Evolutionary conservation across 805 yeast genomes (phyloP), one percentile per base, ranked within the genome.

Genomic region (Schwanniomyces occidentalis): DNA sequence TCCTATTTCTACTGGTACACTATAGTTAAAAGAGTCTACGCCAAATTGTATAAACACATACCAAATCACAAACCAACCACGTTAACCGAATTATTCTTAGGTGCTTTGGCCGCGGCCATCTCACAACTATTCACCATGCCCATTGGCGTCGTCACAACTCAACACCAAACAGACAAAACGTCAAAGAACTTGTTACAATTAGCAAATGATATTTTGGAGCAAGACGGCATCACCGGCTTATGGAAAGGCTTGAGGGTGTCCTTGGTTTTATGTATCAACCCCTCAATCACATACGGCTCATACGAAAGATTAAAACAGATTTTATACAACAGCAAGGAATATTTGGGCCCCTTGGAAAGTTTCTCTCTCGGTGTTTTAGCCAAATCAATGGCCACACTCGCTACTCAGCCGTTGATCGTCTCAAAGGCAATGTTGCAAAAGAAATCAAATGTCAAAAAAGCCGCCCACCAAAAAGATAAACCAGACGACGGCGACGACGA

Each of bases 1-100:
- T 80, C 87, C 19, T 87, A 87, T 58, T 87, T 87, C 58, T 87
- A 85, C 60, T 87, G 95, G 93, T 87, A 87, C 59, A 80, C 89
- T 4, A 62, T 84, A 25, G 78, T 85, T 12, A 76, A 86, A 42
- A 71, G 73, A 34, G 59, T 72, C 12, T 81, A 78, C 58, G 69
- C 74, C 40, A 63, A 58, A 32, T 38, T 61, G 30, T 40, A 65
- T 34, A 57, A 55, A 40, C 59, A 59, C 28, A 44, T 56, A 10
- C 68, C 68, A 37, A 54, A 64, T 45, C 58, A 61, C 51, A 50
- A 61, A 36, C 64, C 68, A 33, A 66, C 76, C 30, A 84, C 93
- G 0, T 63, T 78, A 1, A 78, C 77, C 43, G 95, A 87, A 58
- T 72, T 87, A 45, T 55, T 74, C 8, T 65, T 87, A 23, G 95